Conservation (phyloP, 1,284 basidiomycete species). For the Cryptococcus amylolentus region DNA sequence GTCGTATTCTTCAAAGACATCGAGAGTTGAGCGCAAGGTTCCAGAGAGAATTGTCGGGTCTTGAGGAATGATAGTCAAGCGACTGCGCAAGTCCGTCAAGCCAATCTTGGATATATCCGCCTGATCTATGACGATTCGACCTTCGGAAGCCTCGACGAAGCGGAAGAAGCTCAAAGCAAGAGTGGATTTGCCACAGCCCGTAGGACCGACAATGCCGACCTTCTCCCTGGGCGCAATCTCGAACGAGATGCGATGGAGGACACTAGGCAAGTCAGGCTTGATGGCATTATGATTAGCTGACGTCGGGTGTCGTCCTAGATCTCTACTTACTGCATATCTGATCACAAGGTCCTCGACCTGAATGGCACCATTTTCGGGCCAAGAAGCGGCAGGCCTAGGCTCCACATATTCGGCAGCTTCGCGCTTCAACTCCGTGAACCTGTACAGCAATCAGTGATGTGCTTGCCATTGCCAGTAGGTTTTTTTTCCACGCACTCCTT, state of each 20-base stretch:
- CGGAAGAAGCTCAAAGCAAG: conserved; percentile 92
- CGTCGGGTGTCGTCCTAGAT: no score
- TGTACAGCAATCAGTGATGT: background rate
- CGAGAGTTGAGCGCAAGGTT: conserved; percentile 78
- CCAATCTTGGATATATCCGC: conserved; percentile 77
- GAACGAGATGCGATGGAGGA: conserved; percentile 79
- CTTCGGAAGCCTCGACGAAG: conserved; percentile 82
- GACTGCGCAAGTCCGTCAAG: conserved; percentile 73
- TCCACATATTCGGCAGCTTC: conserved; percentile 79
- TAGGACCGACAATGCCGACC: conserved; percentile 82
- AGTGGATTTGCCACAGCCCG: conserved; percentile 72
- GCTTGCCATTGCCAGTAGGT: background rate
- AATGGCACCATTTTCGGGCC: conserved; percentile 75
- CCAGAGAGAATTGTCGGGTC: conserved; percentile 87
- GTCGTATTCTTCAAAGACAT: conserved; percentile 84
- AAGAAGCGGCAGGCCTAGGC: conserved; percentile 73
- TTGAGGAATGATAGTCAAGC: conserved; percentile 91
- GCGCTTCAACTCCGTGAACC: conserved; percentile 70
- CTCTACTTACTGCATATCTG: conserved; percentile 70
- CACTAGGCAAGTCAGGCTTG: conserved; percentile 65
- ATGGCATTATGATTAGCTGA: background rate
- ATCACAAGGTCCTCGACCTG: conserved; percentile 77
- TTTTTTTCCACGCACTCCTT: conserved; percentile 31
- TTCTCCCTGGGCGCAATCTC: conserved; percentile 60
- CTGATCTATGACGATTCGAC: conserved; percentile 80